A percentile compares a stretch with the other conserved stretches of the same genome.
These are phyloP conservation scores for Phialemonium atrogriseum DNA, from an alignment of 2,329 filamentous ascomycete species.

Conservation along the genomic window DNA sequence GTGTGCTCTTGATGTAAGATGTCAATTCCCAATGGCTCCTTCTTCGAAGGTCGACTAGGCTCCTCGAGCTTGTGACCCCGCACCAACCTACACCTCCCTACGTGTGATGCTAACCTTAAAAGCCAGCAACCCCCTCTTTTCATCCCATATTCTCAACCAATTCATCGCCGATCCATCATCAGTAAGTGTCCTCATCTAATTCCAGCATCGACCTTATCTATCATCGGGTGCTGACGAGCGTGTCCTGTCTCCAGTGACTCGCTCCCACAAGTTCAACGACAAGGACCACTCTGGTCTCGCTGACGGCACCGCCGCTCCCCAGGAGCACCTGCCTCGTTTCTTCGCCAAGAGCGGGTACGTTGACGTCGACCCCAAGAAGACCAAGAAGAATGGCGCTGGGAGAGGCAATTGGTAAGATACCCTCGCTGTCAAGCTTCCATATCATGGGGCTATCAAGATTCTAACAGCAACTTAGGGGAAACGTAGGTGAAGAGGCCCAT, in stretches of 20 bases:
- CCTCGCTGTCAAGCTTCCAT: conserved; percentile 2
- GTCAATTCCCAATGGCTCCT: neutral
- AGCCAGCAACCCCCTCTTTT: conserved; percentile 2
- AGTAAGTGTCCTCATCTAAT: conserved; percentile 12
- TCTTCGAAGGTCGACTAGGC: too few species aligned
- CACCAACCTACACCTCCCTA: too few species aligned
- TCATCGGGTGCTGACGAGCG: conserved; percentile 7
- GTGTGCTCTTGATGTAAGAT: conserved; percentile 2
- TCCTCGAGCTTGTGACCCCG: too few species aligned
- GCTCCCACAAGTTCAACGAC: conserved; percentile 92
- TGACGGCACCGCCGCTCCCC: conserved; percentile 60
- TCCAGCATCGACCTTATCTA: conserved; percentile 1
- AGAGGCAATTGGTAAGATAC: conserved; percentile 81
- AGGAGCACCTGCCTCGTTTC: conserved; percentile 79
- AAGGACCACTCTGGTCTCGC: conserved; percentile 77
- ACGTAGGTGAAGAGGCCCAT: conserved; percentile 71
- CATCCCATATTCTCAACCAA: conserved; percentile 1
- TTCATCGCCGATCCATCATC: conserved; percentile 10
- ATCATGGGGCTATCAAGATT: neutral
- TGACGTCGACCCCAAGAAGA: conserved; percentile 80
- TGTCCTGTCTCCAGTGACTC: conserved; percentile 65
- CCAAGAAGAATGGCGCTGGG: conserved; percentile 92
- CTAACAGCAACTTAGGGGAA: conserved; percentile 54
- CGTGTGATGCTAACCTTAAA: too few species aligned
- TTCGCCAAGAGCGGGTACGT: conserved; percentile 81